Conservation (phyloP, 345 rosid species). For the Durio zibethinus region DNA sequence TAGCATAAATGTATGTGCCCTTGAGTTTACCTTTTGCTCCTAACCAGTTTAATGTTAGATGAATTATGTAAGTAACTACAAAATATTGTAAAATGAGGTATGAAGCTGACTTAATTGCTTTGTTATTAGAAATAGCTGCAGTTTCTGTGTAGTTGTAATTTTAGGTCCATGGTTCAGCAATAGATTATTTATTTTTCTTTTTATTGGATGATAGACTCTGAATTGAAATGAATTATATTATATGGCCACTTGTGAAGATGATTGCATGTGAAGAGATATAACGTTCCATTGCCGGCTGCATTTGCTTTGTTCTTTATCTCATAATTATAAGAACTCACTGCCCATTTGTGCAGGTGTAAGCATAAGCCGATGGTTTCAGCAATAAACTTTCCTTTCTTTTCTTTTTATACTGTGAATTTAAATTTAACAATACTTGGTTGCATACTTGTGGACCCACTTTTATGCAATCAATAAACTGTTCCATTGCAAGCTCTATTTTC, state of each 20-base stretch:
- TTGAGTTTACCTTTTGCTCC: background rate
- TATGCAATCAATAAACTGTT: background rate
- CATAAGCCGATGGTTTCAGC: background rate
- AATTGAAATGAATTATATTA: background rate
- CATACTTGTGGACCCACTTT: background rate
- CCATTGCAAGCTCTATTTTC: background rate
- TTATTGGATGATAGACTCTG: background rate
- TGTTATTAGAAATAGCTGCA: background rate
- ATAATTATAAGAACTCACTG: background rate
- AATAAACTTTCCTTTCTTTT: background rate
- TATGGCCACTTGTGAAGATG: background rate
- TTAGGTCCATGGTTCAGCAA: background rate
- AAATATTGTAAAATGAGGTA: background rate
- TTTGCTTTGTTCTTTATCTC: background rate
- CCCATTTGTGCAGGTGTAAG: background rate
- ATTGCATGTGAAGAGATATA: background rate
- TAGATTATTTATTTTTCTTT: background rate
- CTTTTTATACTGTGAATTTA: background rate
- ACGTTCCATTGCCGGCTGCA: background rate
- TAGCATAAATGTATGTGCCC: background rate
- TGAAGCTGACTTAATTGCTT: background rate
- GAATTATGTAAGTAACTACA: background rate
- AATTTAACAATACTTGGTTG: background rate
- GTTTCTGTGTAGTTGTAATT: background rate
- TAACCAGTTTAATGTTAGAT: background rate